A percentile compares a stretch with the other conserved stretches of the same genome.
Conservation (phyloP, 768 basidiomycete genomes). For the Tephrocybe rancida region DNA sequence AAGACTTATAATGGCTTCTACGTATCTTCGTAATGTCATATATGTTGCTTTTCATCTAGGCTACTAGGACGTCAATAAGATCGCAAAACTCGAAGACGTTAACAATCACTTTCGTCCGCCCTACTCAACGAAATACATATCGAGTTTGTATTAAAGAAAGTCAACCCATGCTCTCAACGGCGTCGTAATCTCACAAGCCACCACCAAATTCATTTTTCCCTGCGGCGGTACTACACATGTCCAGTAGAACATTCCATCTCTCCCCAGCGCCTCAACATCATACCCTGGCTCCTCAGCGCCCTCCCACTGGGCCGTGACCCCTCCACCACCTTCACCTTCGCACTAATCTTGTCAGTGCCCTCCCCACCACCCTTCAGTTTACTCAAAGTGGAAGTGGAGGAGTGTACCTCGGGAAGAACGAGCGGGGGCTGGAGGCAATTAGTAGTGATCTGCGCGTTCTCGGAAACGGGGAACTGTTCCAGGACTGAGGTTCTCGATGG, state of each 20-base stretch:
- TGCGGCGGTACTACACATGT: constrained; percentile 31
- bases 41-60: too few relatives aligned
- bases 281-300: constrained; percentile 32
- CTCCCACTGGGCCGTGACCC: constrained; percentile 41
- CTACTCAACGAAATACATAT: too few relatives aligned
- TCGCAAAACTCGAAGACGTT: too few relatives aligned
- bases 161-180: constrained; percentile 24
- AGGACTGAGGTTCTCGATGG: constrained; percentile 33
- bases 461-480: constrained; percentile 41
- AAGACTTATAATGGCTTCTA: too few relatives aligned
- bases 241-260: constrained; percentile 36
- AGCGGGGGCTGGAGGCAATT: constrained; percentile 39
- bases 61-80: too few relatives aligned
- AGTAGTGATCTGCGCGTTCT: constrained; percentile 39
- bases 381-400: too few relatives aligned
- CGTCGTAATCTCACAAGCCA: constrained; percentile 39
- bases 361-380: neutral
- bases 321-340: constrained; percentile 25
- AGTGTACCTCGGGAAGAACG: neutral
- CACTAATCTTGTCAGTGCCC: constrained; percentile 1
- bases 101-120: too few relatives aligned
- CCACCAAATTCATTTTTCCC: constrained; percentile 29
- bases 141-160: constrained; percentile 25
- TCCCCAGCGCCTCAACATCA: constrained; percentile 29
- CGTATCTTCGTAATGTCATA: too few relatives aligned